These are phyloP conservation scores for Brassica nigra DNA, from an alignment of 345 rosid species.

Conservation along the genomic window DNA sequence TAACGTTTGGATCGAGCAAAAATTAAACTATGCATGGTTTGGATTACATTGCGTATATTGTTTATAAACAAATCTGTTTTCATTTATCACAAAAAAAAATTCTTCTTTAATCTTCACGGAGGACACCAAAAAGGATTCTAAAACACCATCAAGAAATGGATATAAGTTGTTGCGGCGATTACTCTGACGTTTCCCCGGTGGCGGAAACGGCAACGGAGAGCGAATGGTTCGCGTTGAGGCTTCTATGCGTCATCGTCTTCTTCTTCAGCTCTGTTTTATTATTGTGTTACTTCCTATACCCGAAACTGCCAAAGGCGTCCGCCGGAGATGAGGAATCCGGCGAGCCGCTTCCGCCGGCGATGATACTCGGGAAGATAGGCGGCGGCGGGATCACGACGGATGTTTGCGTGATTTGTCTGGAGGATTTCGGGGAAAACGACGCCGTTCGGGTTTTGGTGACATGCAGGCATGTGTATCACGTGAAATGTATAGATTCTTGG, in stretches of 20 bases:
- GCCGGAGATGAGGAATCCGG: conserved; percentile 30
- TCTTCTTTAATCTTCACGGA: neutral
- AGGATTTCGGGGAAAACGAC: neutral
- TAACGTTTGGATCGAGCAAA: neutral
- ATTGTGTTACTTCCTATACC: conserved; percentile 12
- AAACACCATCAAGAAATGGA: conserved; percentile 10
- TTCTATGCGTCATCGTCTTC: conserved; percentile 4
- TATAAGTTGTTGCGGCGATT: conserved; percentile 5
- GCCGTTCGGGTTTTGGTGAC: conserved; percentile 16
- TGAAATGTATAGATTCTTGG: conserved; percentile 37
- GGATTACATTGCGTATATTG: neutral
- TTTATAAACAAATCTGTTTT: neutral
- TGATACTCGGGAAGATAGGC: neutral
- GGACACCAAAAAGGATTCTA: neutral
- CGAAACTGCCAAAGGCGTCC: conserved; percentile 8
- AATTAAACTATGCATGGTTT: neutral
- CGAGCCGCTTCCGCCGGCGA: conserved; percentile 22
- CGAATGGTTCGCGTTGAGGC: conserved; percentile 4
- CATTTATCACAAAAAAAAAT: neutral
- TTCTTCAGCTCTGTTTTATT: conserved; percentile 10
- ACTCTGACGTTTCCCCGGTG: neutral
- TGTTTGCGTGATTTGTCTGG: conserved; percentile 29
- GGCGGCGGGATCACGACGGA: conserved; percentile 18
- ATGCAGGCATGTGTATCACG: conserved; percentile 30
- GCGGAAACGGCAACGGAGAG: conserved; percentile 1